Evolutionary conservation across 306 rosid species (phyloP).

Genomic region (Herpetospermum pedunculosum): DNA sequence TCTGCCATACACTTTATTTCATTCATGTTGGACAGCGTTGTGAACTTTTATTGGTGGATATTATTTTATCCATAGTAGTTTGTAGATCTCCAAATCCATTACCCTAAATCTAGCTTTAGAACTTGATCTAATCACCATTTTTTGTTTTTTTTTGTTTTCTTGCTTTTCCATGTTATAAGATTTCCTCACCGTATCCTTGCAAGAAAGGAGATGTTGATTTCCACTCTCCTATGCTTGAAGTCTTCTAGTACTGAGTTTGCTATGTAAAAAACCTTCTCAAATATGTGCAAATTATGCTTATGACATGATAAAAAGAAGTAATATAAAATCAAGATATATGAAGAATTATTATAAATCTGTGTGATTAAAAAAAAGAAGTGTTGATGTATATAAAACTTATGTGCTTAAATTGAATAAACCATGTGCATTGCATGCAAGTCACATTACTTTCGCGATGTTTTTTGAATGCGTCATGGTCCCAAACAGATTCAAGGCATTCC

Average conservation of each 20-base stretch:
- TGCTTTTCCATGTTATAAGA: too few species aligned
- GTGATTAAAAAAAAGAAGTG: too few species aligned
- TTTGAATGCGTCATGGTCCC: not conserved
- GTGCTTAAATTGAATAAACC: not conserved
- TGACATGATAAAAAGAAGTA: not conserved
- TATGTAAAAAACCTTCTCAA: not conserved
- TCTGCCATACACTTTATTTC: not conserved
- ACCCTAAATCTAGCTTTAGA: not conserved
- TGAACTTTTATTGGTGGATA: not conserved
- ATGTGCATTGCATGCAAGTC: not conserved
- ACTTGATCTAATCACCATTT: not conserved
- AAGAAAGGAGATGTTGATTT: too few species aligned
- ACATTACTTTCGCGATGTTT: not conserved
- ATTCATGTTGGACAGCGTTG: not conserved
- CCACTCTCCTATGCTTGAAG: not conserved
- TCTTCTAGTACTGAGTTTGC: not conserved
- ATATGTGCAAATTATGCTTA: not conserved
- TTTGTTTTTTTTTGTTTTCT: too few species aligned
- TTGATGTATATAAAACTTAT: too few species aligned
- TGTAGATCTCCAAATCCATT: not conserved
- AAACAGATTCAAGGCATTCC: too few species aligned
- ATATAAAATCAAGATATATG: not conserved
- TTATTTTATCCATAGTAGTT: not conserved
- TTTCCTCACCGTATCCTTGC: too few species aligned
- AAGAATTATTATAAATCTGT: too few species aligned